Evolutionary conservation across 805 yeast genomes (phyloP), one percentile per base, ranked within the genome.

Genomic region (Candida pseudofarinosa): DNA sequence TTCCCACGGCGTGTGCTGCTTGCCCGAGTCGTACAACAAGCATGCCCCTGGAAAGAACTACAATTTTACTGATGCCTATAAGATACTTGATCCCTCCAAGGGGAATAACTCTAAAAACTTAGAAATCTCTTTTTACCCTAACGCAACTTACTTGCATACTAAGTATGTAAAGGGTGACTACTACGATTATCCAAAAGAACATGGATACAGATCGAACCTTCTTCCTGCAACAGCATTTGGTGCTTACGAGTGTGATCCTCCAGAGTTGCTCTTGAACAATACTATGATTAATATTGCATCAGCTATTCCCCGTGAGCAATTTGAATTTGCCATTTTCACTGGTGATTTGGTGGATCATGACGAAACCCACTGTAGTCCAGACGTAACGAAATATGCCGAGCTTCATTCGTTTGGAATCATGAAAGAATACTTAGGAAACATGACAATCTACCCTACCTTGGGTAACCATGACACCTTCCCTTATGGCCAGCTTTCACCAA

Each of bases 391-490:
- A 5, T 86, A 74, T 6, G 82, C 83, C 6, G 95, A 85, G 42
- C 80, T 88, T 42, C 83, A 67, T 55, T 80, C 85, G 47, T 87
- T 84, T 35, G 76, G 69, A 13, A 74, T 81, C 45, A 67, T 83
- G 69, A 83, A 82, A 45, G 61, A 62, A 42, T 69, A 52, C 50
- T 69, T 83, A 44, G 64, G 71, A 15, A 66, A 75, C 40, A 58
- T 79, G 23, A 83, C 87, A 5, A 75, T 83, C 4, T 81, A 65
- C 55, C 73, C 87, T 8, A 79, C 77, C 17, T 62, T 83, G 52
- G 89, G 89, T 19, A 82, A 81, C 58, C 88, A 84, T 60, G 89
- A 83, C 54, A 76, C 81, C 23, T 83, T 74, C 68, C 89, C 90
- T 14, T 79, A 81, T 51, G 85, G 83, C 31, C 87, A 83, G 57